Base-by-base conservation (phyloP, 177 flowering plant species). In the Vitis hybrid region DNA sequence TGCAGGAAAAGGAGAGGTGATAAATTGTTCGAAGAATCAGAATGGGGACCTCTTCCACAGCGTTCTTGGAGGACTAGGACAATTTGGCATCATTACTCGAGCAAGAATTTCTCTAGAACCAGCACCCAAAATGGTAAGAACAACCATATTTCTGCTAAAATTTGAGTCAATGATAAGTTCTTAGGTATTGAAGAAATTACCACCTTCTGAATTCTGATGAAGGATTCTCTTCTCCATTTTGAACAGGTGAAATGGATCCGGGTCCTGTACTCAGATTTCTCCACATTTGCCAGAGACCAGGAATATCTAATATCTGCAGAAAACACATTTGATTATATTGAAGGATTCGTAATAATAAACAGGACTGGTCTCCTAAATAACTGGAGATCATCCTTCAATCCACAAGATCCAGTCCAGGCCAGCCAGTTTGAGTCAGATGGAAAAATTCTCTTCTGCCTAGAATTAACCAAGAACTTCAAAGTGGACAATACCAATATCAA, bases 1-100 rank as follows among this genome's bases (percentile, higher is more conserved):
- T 84, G 86, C 87, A 90, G 92, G 95, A 68, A 89, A 69, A 66
- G 92, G 95, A 56, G 90, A 88, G 49, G 78, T 82, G 44, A 49
- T 87, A 17, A 85, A 63, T 53, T 88, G 95, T 71, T 89, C 91
- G 12, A 73, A 76, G 67, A 76, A 78, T 65, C 76, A 87, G 75
- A 89, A 85, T 56, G 71, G 78, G 11, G 88, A 87, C 66, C 88
- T 90, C 54, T 90, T 90, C 67, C 81, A 84, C 54, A 79, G 85
- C 24, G 92, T 88, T 75, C 87, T 90, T 59, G 92, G 95, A 55
- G 95, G 95, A 53, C 85, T 90, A 17, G 91, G 95, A 3, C 92
- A 90, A 78, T 90, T 90, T 68, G 95, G 95, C 17, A 83, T 90
- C 67, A 89, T 90, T 56, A 87, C 87, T 50, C 70, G 89, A 67